A percentile compares a stretch with the other conserved stretches of the same genome.
Evolutionary conservation across 192 early-diverging fungal genomes (phyloP).

Genomic region (Coemansia sp.): DNA sequence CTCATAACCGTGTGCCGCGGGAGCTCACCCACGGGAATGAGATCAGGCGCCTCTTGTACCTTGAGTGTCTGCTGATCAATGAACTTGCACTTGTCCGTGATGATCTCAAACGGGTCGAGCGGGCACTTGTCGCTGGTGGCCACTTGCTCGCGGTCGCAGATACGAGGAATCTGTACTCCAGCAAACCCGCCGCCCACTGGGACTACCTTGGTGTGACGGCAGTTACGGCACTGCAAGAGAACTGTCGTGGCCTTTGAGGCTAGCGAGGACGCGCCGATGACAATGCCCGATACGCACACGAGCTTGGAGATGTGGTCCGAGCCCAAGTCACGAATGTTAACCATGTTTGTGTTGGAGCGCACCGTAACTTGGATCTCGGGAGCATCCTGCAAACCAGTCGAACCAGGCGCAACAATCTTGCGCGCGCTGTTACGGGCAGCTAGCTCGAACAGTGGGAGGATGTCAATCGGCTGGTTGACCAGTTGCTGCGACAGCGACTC

Average conservation of each 20-base stretch:
- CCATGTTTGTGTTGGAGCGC: constrained; percentile 77
- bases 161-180: constrained; percentile 81
- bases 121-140: constrained; percentile 46
- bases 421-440: constrained; percentile 79
- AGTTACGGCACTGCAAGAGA: constrained; percentile 86
- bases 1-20: constrained; percentile 92
- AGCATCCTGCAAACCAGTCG: constrained; percentile 59
- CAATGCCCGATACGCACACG: constrained; percentile 93
- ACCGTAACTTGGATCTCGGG: constrained; percentile 92
- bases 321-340: constrained; percentile 88
- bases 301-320: constrained; percentile 86
- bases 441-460: constrained; percentile 88
- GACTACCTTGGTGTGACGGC: constrained; percentile 79
- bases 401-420: constrained; percentile 64
- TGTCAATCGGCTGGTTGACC: constrained; percentile 74
- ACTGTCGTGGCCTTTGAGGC: constrained; percentile 87
- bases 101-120: constrained; percentile 91
- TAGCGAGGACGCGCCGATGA: constrained; percentile 88
- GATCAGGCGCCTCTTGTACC: constrained; percentile 95
- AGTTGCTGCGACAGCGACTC: constrained; percentile 81
- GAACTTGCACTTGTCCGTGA: constrained; percentile 94
- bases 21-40: constrained; percentile 97
- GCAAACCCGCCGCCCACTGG: constrained; percentile 84
- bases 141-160: constrained; percentile 70
- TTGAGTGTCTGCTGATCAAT: constrained; percentile 97